Percentiles rank a stretch among this genome's conserved stretches.
These are phyloP conservation scores for Chaetomiaceae sp. DNA, from an alignment of 2,329 filamentous ascomycete species.

Conservation along the genomic window DNA sequence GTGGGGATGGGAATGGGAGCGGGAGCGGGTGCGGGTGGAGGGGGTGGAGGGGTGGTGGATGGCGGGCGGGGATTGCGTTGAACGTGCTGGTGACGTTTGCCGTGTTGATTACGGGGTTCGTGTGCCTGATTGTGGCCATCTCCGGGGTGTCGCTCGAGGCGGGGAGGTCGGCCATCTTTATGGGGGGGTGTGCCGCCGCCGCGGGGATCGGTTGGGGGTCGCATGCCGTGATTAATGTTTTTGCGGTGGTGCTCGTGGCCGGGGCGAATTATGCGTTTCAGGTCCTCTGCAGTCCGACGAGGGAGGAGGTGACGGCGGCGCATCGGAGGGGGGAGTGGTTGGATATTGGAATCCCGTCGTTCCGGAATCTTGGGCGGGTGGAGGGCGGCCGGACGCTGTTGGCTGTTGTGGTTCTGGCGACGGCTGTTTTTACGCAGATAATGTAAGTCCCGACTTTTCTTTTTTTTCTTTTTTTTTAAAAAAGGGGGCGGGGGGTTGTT, in stretches of 20 bases:
- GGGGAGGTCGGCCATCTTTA: conserved; percentile 37
- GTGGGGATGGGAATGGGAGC: conserved; percentile 33
- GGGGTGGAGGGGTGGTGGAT: conserved; percentile 37
- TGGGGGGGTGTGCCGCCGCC: conserved; percentile 37
- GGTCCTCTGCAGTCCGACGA: conserved; percentile 50
- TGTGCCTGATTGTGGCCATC: conserved; percentile 34
- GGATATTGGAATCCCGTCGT: conserved; percentile 50
- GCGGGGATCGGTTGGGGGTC: conserved; percentile 39
- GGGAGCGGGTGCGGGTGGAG: conserved; percentile 23
- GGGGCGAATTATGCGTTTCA: conserved; percentile 52
- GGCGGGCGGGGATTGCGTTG: conserved; percentile 45
- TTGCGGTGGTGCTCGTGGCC: conserved; percentile 41
- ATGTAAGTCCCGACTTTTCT: too few species aligned
- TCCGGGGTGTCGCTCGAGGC: conserved; percentile 32
- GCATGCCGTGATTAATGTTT: conserved; percentile 42
- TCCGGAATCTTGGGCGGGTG: conserved; percentile 46
- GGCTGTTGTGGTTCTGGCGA: conserved; percentile 37
- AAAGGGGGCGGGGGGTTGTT: too few species aligned
- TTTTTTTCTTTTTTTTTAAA: background rate
- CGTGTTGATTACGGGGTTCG: conserved; percentile 36
- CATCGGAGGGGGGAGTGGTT: conserved; percentile 46
- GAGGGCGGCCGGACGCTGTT: conserved; percentile 39
- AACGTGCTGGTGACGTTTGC: conserved; percentile 40
- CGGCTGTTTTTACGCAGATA: conserved; percentile 45
- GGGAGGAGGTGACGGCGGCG: conserved; percentile 44